phyloP scores from a whole-genome alignment of 75 land plant genomes.

The Selaginella tamariscina region DNA sequence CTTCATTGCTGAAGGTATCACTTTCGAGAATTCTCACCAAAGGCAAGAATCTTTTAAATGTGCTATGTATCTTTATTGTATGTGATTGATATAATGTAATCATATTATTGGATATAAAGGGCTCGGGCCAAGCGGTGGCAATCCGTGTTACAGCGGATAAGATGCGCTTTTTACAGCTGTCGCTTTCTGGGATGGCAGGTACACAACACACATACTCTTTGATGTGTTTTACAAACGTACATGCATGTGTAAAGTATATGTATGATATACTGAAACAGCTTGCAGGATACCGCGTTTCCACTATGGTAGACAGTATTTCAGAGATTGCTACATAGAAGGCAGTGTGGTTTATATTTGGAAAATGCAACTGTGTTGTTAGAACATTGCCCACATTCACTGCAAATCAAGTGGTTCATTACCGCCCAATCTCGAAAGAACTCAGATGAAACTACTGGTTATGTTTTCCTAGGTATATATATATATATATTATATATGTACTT shows the following conservation, averaged over 20 bases:
- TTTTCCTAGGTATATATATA: conserved; percentile 19
- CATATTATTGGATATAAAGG: not conserved
- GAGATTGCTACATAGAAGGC: conserved; percentile 26
- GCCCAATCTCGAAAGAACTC: conserved; percentile 16
- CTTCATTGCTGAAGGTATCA: conserved; percentile 23
- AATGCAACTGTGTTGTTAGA: conserved; percentile 26
- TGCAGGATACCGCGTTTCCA: conserved; percentile 25
- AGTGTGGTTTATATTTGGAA: conserved; percentile 29
- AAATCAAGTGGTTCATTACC: conserved; percentile 20
- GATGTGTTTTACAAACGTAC: not conserved
- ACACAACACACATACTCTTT: not conserved
- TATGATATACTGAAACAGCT: not conserved
- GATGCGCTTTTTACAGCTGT: conserved; percentile 16
- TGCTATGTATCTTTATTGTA: not conserved
- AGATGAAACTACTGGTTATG: conserved; percentile 17
- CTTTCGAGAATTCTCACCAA: conserved; percentile 26
- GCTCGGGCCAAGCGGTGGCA: conserved; percentile 16
- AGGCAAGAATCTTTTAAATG: conserved; percentile 13
- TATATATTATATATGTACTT: not conserved
- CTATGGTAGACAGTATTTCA: conserved; percentile 21
- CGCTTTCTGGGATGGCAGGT: conserved; percentile 11
- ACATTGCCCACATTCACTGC: conserved; percentile 27
- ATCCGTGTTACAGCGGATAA: conserved; percentile 13
- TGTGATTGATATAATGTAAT: not conserved
- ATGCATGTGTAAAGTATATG: not conserved